Percentiles rank a stretch among this genome's conserved stretches.
These are phyloP conservation scores for Pichia sp. DNA, from an alignment of 1,139 yeast species.

Conservation along the genomic window DNA sequence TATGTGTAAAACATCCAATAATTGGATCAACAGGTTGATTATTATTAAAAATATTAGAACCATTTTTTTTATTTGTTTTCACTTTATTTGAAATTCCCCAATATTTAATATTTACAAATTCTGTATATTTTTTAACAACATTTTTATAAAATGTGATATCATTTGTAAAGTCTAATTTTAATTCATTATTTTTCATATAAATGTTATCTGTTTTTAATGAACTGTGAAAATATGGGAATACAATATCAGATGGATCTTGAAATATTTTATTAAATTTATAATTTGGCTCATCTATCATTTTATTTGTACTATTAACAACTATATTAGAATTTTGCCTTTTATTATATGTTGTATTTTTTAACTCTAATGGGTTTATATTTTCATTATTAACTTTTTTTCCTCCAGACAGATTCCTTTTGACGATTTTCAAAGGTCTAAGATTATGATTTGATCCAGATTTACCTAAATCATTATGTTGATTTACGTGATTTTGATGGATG, in stretches of 20 bases:
- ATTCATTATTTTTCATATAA: conserved; percentile 7
- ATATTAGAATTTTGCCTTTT: conserved; percentile 1
- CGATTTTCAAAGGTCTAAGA: conserved; percentile 9
- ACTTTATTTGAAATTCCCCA: not conserved
- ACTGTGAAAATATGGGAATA: conserved; percentile 22
- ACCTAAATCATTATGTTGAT: too few relatives aligned
- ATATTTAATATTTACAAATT: conserved; percentile 15
- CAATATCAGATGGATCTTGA: conserved; percentile 10
- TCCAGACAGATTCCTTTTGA: conserved; percentile 3
- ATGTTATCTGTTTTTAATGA: conserved; percentile 7
- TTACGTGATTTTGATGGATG: not conserved
- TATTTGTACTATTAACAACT: not conserved
- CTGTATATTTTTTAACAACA: conserved; percentile 19
- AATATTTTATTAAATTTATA: conserved; percentile 18
- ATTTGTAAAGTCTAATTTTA: conserved; percentile 20
- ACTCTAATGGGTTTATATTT: not conserved
- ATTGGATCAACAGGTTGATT: conserved; percentile 14
- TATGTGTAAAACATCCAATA: conserved; percentile 8
- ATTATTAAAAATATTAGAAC: not conserved
- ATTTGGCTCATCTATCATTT: conserved; percentile 15
- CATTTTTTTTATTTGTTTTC: not conserved
- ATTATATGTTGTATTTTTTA: not conserved
- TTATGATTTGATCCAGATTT: too few relatives aligned
- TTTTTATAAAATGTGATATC: conserved; percentile 15
- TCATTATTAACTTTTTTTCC: conserved; percentile 1